Conservation (phyloP, 108 stramenopile genomes). For the Pseudonitzschia delicatissima region DNA sequence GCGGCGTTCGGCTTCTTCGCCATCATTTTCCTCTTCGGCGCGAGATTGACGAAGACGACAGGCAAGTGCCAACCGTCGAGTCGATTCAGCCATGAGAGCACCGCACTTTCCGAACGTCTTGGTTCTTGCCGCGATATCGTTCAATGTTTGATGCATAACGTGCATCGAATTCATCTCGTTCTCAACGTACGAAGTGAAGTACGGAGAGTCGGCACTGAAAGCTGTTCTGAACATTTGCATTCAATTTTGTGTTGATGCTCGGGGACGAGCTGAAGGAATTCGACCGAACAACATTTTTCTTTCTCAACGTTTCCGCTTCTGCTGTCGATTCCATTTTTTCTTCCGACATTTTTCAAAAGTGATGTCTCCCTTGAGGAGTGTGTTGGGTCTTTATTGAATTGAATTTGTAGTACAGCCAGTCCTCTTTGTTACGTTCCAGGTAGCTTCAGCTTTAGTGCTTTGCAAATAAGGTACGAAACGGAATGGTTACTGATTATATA, state of each 20-base stretch:
- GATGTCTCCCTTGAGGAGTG: no score
- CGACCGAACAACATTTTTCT: not conserved
- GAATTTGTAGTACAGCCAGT: no score
- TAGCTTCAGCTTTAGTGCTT: no score
- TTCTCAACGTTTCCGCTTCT: not conserved
- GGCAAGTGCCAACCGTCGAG: constrained; percentile 60
- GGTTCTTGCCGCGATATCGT: constrained; percentile 72
- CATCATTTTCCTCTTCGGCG: constrained; percentile 28
- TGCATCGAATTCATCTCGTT: constrained; percentile 69
- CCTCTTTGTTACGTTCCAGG: no score
- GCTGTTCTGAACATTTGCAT: constrained; percentile 31
- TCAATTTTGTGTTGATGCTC: not conserved
- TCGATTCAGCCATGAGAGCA: constrained; percentile 80
- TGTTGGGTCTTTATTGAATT: no score
- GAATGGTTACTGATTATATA: no score
- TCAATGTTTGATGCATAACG: constrained; percentile 63
- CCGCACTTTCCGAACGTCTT: constrained; percentile 83
- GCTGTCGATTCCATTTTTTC: not conserved
- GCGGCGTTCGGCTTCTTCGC: constrained; percentile 14
- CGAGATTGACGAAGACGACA: constrained; percentile 56
- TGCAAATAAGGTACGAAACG: no score
- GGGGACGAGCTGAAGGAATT: not conserved
- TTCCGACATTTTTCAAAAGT: no score
- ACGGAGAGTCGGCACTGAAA: constrained; percentile 87
- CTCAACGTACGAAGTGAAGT: constrained; percentile 77